Evolutionary conservation across 768 basidiomycete species (phyloP).

Genomic region (Russula olivacea): DNA sequence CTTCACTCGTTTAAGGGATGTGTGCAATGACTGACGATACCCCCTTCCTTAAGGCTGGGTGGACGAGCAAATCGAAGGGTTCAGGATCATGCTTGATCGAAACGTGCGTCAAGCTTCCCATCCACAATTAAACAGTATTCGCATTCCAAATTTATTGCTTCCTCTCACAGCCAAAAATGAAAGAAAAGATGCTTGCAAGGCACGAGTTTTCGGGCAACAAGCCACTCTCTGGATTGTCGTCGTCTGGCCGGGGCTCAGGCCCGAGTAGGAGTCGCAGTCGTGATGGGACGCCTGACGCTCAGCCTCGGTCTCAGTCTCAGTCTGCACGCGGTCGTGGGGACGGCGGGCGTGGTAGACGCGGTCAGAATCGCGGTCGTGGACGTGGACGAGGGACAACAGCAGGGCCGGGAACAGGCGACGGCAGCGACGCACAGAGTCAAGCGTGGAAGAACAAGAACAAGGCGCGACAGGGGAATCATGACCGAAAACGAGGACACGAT

Average conservation of each 20-base stretch:
- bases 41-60: constrained; percentile 44
- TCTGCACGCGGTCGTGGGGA: constrained; percentile 13
- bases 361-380: constrained; percentile 27
- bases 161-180: constrained; percentile 48
- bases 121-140: background rate
- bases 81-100: constrained; percentile 83
- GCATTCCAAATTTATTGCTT: background rate
- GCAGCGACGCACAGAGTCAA: constrained; percentile 44
- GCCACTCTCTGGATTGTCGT: constrained; percentile 13
- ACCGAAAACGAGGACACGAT: constrained; percentile 80
- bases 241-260: background rate
- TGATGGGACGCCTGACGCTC: constrained; percentile 4
- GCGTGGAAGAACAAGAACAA: constrained; percentile 76
- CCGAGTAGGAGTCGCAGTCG: constrained; percentile 14
- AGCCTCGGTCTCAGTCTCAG: background rate
- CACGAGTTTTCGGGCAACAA: constrained; percentile 72
- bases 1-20: background rate
- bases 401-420: constrained; percentile 28
- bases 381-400: constrained; percentile 28
- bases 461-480: constrained; percentile 63
- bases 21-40: background rate
- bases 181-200: constrained; percentile 67
- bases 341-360: constrained; percentile 1
- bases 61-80: constrained; percentile 89
- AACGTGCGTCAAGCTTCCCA: constrained; percentile 51